These are phyloP conservation scores for Linaria vulgaris DNA, from an alignment of 257 asterid species.

Conservation along the genomic window DNA sequence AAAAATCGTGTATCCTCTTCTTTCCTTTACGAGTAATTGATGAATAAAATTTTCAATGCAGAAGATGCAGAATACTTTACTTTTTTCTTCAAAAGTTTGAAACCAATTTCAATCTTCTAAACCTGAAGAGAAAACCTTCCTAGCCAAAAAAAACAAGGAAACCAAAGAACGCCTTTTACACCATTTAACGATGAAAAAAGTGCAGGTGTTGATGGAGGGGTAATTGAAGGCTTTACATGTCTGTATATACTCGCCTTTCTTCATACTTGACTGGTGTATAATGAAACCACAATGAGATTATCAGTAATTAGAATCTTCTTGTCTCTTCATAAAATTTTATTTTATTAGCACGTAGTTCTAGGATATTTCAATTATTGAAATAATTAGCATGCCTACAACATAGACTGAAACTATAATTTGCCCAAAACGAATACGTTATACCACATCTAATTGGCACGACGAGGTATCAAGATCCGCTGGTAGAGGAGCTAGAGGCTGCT, in stretches of 20 bases:
- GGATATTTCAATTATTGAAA: constrained; percentile 23
- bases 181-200: background rate
- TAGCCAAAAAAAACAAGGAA: background rate
- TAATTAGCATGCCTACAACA: constrained; percentile 6
- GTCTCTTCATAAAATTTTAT: constrained; percentile 16
- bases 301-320: constrained; percentile 16
- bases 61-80: background rate
- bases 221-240: constrained; percentile 21
- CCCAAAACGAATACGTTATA: constrained; percentile 35
- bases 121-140: background rate
- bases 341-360: constrained; percentile 7
- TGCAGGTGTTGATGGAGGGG: background rate
- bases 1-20: constrained; percentile 7
- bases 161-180: background rate
- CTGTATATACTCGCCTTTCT: background rate
- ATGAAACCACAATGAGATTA: constrained; percentile 6
- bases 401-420: constrained; percentile 21
- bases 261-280: constrained; percentile 13
- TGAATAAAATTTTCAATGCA: background rate
- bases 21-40: background rate
- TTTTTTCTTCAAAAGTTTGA: background rate
- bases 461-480: constrained; percentile 42
- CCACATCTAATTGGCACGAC: constrained; percentile 67
- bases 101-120: constrained; percentile 7
- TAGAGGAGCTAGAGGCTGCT: constrained; percentile 48